Percentiles rank a stretch among this genome's conserved stretches.
Conservation (phyloP, 208 protist species). For the Lotmaria passim region DNA sequence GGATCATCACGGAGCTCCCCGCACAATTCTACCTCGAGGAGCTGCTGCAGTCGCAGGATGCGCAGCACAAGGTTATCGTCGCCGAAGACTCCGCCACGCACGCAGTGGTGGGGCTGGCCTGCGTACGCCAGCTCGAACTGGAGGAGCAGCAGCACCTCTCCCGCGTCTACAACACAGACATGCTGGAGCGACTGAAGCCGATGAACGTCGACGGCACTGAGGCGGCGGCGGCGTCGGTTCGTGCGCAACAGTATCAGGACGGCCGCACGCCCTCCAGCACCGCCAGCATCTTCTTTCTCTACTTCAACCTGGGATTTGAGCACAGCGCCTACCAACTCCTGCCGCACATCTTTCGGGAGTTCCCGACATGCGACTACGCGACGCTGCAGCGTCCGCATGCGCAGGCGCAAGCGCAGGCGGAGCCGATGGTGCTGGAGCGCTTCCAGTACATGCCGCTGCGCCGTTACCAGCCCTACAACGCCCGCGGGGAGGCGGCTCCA, state of each 20-base stretch:
- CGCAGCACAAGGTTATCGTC: constrained; percentile 73
- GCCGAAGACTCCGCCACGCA: constrained; percentile 82
- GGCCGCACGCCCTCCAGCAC: constrained; percentile 18
- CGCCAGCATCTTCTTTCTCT: constrained; percentile 76
- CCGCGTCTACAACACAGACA: constrained; percentile 78
- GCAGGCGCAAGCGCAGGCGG: constrained; percentile 47
- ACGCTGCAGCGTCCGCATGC: constrained; percentile 74
- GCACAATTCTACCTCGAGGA: constrained; percentile 88
- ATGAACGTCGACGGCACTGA: constrained; percentile 28
- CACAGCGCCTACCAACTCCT: constrained; percentile 68
- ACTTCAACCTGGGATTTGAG: constrained; percentile 81
- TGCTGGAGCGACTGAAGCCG: constrained; percentile 63
- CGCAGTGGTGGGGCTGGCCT: constrained; percentile 80
- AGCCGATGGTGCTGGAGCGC: constrained; percentile 73
- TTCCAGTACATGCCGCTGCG: constrained; percentile 86
- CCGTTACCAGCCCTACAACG: constrained; percentile 81
- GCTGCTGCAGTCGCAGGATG: constrained; percentile 85
- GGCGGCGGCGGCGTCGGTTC: background rate
- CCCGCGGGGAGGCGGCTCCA: constrained; percentile 54
- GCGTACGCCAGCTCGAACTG: constrained; percentile 50
- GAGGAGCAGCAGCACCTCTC: constrained; percentile 73
- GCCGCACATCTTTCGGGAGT: constrained; percentile 74
- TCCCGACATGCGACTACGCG: constrained; percentile 77
- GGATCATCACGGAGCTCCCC: constrained; percentile 78
- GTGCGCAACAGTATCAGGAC: constrained; percentile 1